phyloP scores from a whole-genome alignment of 768 basidiomycete species.

The Rubroboletus satanas region DNA sequence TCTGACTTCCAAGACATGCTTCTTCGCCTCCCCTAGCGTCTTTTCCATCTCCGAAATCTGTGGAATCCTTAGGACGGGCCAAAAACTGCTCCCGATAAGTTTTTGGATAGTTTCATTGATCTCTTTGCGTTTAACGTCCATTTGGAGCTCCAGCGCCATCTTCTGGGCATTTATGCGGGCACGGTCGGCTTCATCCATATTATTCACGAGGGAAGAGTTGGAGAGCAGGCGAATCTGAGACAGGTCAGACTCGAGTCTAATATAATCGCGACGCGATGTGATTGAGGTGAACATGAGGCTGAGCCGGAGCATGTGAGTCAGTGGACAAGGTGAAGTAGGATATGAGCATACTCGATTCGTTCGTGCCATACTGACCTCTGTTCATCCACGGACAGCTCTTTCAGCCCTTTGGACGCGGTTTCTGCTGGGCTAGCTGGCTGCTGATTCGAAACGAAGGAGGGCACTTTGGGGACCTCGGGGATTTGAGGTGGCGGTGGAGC shows the following conservation, averaged over 20 bases:
- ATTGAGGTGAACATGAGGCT: slow-evolving; percentile 38
- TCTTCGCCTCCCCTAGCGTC: slow-evolving; percentile 22
- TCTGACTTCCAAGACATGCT: slow-evolving; percentile 31
- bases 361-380: slow-evolving; percentile 38
- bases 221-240: slow-evolving; percentile 24
- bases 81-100: slow-evolving; percentile 36
- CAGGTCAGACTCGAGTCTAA: slow-evolving; percentile 33
- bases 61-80: slow-evolving; percentile 35
- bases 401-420: slow-evolving; percentile 5
- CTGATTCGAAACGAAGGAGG: slow-evolving; percentile 17
- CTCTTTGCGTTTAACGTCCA: slow-evolving; percentile 31
- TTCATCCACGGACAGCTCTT: slow-evolving; percentile 33
- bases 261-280: slow-evolving; percentile 30
- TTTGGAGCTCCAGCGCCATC: slow-evolving; percentile 18
- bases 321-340: background rate
- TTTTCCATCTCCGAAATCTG: slow-evolving; percentile 26
- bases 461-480: slow-evolving; percentile 16
- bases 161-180: slow-evolving; percentile 23
- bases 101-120: slow-evolving; percentile 28
- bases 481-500: slow-evolving; percentile 17
- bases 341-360: slow-evolving; percentile 37
- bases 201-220: slow-evolving; percentile 19
- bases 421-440: background rate
- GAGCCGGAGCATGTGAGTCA: background rate
- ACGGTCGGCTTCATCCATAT: slow-evolving; percentile 27